These are phyloP conservation scores for Sequoia sempervirens DNA, from an alignment of 75 land plant genomes.

Conservation along the genomic window DNA sequence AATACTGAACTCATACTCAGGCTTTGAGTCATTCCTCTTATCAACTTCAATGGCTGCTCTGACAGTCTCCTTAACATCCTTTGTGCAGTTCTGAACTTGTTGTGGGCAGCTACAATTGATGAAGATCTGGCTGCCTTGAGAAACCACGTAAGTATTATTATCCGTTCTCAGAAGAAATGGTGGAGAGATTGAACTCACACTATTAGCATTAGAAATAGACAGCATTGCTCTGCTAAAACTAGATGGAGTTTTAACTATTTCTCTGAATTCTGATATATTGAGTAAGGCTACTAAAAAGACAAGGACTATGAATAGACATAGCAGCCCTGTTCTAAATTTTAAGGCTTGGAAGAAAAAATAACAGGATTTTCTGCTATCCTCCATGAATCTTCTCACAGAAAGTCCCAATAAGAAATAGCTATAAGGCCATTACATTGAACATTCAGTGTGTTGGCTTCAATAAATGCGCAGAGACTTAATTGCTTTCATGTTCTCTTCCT, in stretches of 20 bases:
- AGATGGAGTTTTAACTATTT: not conserved
- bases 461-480: not conserved
- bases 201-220: not conserved
- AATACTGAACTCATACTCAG: too few species aligned
- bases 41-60: too few species aligned
- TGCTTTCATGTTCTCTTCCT: not conserved
- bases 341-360: not conserved
- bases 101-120: not conserved
- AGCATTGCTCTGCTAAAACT: not conserved
- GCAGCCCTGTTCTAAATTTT: not conserved
- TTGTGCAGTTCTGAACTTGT: too few species aligned
- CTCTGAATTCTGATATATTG: not conserved
- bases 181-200: not conserved
- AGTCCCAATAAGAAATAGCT: too few species aligned
- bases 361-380: too few species aligned
- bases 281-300: too few species aligned
- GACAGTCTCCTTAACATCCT: too few species aligned
- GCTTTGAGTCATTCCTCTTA: too few species aligned
- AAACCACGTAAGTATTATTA: not conserved
- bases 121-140: slow-evolving; percentile 4
- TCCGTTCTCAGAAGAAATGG: not conserved
- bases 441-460: not conserved
- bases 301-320: not conserved
- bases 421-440: not conserved
- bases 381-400: too few species aligned